Percentiles rank a stretch among this genome's conserved stretches.
phyloP scores from a whole-genome alignment of 805 yeast genomes.

The Scheffersomyces spartinae region DNA sequence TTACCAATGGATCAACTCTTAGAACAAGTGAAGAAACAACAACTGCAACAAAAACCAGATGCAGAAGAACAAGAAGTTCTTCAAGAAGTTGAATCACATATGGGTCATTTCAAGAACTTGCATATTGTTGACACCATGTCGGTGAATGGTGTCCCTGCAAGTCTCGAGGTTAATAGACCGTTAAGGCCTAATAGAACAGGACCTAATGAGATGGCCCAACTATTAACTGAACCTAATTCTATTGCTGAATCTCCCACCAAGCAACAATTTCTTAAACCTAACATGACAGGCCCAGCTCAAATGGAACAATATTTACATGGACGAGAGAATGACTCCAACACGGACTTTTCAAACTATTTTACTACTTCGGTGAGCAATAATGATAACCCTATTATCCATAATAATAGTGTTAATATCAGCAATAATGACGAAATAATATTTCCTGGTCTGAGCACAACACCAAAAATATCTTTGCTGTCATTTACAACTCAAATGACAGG shows the following conservation, averaged over 20 bases:
- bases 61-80: conserved; percentile 63
- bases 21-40: conserved; percentile 21
- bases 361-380: too few species aligned
- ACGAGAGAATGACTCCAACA: too few species aligned
- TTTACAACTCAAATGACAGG: conserved; percentile 35
- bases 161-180: conserved; percentile 14
- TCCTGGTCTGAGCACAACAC: too few species aligned
- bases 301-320: too few species aligned
- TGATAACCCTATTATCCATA: too few species aligned
- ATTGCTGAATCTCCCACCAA: too few species aligned
- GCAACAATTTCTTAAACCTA: conserved; percentile 20
- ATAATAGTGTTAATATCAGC: too few species aligned
- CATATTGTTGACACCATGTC: conserved; percentile 66
- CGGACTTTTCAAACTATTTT: too few species aligned
- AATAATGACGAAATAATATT: too few species aligned
- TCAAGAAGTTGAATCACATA: conserved; percentile 63
- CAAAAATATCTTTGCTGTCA: conserved; percentile 26
- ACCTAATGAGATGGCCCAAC: conserved; percentile 14
- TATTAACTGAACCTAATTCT: conserved; percentile 5
- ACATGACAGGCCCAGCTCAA: conserved; percentile 36
- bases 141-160: conserved; percentile 56
- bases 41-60: conserved; percentile 13
- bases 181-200: conserved; percentile 13
- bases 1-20: conserved; percentile 72
- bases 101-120: conserved; percentile 65